Conservation (phyloP, 208 protist genomes). For the Lotmaria passim region DNA sequence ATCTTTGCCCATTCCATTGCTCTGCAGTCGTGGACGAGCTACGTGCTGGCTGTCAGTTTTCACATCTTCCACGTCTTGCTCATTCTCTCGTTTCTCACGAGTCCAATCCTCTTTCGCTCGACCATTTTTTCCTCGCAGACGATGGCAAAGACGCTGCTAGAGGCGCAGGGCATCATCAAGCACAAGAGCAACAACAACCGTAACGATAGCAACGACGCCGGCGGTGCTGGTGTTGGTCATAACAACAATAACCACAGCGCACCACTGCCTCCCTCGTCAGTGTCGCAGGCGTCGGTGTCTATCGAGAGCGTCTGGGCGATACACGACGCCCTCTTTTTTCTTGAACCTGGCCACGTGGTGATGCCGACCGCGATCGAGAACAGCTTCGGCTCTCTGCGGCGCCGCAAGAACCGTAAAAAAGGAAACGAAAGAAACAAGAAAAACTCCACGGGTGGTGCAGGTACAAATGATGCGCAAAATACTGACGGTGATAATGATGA, state of each 20-base stretch:
- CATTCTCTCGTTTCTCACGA: conserved; percentile 36
- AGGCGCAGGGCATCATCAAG: conserved; percentile 35
- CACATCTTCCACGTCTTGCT: conserved; percentile 47
- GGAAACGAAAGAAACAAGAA: conserved; percentile 29
- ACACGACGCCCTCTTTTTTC: conserved; percentile 57
- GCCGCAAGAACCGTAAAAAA: conserved; percentile 28
- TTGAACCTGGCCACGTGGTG: conserved; percentile 40
- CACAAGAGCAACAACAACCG: background rate
- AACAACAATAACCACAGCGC: background rate
- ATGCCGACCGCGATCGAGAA: conserved; percentile 35
- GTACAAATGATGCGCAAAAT: background rate
- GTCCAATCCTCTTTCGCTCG: conserved; percentile 45
- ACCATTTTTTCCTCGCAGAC: conserved; percentile 45
- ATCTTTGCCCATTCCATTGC: conserved; percentile 27
- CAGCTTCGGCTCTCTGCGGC: conserved; percentile 30
- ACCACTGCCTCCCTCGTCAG: background rate
- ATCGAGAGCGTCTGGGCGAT: conserved; percentile 55
- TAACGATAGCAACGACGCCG: background rate
- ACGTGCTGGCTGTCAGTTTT: conserved; percentile 31
- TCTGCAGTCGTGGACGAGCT: conserved; percentile 38
- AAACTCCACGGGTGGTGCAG: background rate
- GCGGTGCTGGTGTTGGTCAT: background rate
- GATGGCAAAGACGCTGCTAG: conserved; percentile 41
- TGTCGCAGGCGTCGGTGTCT: conserved; percentile 12
- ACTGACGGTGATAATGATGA: background rate